These are phyloP conservation scores for Yarrowia yakushimensis DNA, from an alignment of 805 yeast species.

Conservation along the genomic window DNA sequence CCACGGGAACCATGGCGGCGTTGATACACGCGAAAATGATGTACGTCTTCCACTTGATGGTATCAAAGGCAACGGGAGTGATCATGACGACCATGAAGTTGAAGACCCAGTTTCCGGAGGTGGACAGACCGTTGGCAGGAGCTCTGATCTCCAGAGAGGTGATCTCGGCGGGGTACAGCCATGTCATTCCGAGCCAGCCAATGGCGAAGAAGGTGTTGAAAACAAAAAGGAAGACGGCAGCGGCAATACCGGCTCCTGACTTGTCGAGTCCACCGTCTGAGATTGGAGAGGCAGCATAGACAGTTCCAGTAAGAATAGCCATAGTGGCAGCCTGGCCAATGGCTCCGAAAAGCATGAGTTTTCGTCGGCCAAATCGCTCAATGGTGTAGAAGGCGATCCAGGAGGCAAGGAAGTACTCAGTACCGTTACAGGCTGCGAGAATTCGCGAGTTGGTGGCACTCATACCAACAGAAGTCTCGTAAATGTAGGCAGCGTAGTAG, in stretches of 20 bases:
- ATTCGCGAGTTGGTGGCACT: slow-evolving; percentile 28
- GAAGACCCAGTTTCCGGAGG: slow-evolving; percentile 21
- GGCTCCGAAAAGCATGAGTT: slow-evolving; percentile 66
- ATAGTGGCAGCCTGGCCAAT: slow-evolving; percentile 48
- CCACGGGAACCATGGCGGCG: slow-evolving; percentile 25
- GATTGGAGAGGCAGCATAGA: slow-evolving; percentile 7
- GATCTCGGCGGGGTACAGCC: slow-evolving; percentile 25
- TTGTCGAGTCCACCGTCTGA: slow-evolving; percentile 15
- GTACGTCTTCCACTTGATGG: slow-evolving; percentile 17
- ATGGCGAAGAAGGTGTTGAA: slow-evolving; percentile 24
- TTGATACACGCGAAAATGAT: slow-evolving; percentile 23
- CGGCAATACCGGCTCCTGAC: slow-evolving; percentile 5
- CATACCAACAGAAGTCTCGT: slow-evolving; percentile 60
- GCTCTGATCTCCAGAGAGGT: slow-evolving; percentile 22
- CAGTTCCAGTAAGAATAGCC: slow-evolving; percentile 29
- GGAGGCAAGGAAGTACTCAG: slow-evolving; percentile 61
- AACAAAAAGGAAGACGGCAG: slow-evolving; percentile 19
- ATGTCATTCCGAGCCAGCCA: slow-evolving; percentile 22
- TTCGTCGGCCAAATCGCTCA: slow-evolving; percentile 62
- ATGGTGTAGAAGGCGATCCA: slow-evolving; percentile 45
- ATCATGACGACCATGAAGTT: slow-evolving; percentile 22
- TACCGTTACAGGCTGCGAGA: slow-evolving; percentile 34
- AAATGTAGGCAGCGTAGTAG: slow-evolving; percentile 83
- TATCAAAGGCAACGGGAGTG: slow-evolving; percentile 22
- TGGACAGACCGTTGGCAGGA: slow-evolving; percentile 21